Conservation (phyloP, 2,329 filamentous ascomycete genomes). For the Annulohypoxylon truncatum region DNA sequence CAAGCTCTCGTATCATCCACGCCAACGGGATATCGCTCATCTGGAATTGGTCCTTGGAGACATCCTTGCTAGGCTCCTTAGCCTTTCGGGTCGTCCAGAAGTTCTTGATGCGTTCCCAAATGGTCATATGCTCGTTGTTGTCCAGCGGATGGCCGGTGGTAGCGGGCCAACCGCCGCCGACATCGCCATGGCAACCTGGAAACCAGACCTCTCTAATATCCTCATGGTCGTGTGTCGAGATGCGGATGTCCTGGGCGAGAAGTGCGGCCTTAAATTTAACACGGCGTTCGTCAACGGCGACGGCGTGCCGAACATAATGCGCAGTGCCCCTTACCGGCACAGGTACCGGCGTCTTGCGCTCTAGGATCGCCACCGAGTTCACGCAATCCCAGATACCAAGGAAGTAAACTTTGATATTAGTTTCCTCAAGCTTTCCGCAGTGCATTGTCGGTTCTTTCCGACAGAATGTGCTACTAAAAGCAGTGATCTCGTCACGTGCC, state of each 20-base stretch:
- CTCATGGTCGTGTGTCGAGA: slow-evolving; percentile 47
- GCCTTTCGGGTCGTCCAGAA: slow-evolving; percentile 52
- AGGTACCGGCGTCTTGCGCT: slow-evolving; percentile 53
- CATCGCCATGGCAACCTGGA: slow-evolving; percentile 64
- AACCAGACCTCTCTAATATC: slow-evolving; percentile 67
- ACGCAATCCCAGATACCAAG: slow-evolving; percentile 68
- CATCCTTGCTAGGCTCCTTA: slow-evolving; percentile 48
- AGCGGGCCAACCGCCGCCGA: slow-evolving; percentile 64
- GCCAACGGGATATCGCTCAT: slow-evolving; percentile 63
- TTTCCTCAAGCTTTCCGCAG: slow-evolving; percentile 18
- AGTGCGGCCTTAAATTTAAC: slow-evolving; percentile 67
- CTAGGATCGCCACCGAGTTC: slow-evolving; percentile 60
- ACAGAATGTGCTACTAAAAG: slow-evolving; percentile 62
- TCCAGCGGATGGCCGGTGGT: slow-evolving; percentile 42
- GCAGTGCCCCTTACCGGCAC: slow-evolving; percentile 56
- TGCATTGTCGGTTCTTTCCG: slow-evolving; percentile 49
- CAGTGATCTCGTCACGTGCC: slow-evolving; percentile 54
- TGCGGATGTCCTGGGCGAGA: slow-evolving; percentile 55
- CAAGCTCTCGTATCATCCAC: slow-evolving; percentile 65
- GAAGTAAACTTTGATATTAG: slow-evolving; percentile 60
- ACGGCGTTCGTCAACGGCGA: slow-evolving; percentile 64
- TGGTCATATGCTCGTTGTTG: slow-evolving; percentile 43
- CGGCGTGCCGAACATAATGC: slow-evolving; percentile 62
- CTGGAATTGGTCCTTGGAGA: slow-evolving; percentile 53
- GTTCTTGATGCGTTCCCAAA: slow-evolving; percentile 53